Evolutionary conservation across 257 asterid species (phyloP).

Genomic region (Sherardia arvensis): DNA sequence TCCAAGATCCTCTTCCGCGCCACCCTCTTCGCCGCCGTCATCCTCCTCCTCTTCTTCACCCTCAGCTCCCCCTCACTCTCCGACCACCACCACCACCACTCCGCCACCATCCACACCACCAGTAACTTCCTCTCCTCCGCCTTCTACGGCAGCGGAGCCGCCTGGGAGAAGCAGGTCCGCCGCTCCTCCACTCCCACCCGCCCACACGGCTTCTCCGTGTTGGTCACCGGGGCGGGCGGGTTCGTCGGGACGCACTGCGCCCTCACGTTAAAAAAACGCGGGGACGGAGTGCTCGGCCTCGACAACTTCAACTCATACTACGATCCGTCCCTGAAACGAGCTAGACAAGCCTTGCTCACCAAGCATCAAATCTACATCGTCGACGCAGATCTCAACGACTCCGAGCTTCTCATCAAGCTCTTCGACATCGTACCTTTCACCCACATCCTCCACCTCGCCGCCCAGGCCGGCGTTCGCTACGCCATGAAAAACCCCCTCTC

Average conservation of each 20-base stretch:
- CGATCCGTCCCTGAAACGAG: conserved; percentile 63
- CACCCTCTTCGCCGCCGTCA: conserved; percentile 64
- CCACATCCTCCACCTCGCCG: conserved; percentile 78
- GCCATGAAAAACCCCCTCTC: conserved; percentile 92
- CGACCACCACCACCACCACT: conserved; percentile 15
- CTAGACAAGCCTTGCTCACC: conserved; percentile 41
- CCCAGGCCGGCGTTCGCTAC: conserved; percentile 97
- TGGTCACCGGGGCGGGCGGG: conserved; percentile 91
- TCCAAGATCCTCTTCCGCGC: conserved; percentile 85
- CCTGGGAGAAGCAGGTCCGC: conserved; percentile 80
- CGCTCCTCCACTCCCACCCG: conserved; percentile 84
- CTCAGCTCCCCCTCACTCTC: conserved; percentile 59
- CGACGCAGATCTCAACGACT: conserved; percentile 70
- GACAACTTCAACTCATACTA: conserved; percentile 90
- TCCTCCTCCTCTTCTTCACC: conserved; percentile 74
- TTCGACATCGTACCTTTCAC: conserved; percentile 79
- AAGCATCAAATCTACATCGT: conserved; percentile 50
- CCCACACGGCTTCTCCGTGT: conserved; percentile 64
- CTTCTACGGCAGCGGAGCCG: conserved; percentile 57
- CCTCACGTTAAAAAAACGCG: conserved; percentile 64
- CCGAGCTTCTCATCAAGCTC: conserved; percentile 38
- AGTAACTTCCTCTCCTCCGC: conserved; percentile 55
- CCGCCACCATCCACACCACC: conserved; percentile 33
- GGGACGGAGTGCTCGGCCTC: conserved; percentile 83
- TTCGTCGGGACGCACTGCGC: conserved; percentile 90